Conservation (phyloP, 208 protist genomes). For the Acanthamoeba castellanii region DNA sequence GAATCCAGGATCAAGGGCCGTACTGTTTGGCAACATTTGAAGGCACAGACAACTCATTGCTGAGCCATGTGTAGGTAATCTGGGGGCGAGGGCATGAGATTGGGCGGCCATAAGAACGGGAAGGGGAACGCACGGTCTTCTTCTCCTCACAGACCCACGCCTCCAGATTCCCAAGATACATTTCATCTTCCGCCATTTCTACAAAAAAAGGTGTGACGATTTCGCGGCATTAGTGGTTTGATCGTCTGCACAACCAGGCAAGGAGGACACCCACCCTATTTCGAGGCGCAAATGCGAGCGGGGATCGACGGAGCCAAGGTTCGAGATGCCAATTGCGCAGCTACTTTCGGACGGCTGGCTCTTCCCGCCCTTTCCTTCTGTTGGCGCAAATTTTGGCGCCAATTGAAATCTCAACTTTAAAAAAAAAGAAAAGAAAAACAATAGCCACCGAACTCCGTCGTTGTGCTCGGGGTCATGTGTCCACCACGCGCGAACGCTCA, state of each 20-base stretch:
- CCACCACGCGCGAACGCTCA: no score
- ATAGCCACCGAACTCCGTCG: no score
- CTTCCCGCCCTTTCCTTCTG: not conserved
- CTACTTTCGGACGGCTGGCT: no score
- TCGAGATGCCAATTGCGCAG: no score
- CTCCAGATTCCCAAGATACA: slow-evolving; percentile 67
- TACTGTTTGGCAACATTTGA: slow-evolving; percentile 74
- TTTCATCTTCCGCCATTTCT: slow-evolving; percentile 77
- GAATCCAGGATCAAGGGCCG: not conserved
- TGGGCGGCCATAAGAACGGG: not conserved
- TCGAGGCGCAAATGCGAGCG: no score
- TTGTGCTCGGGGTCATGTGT: no score
- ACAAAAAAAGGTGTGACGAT: not conserved
- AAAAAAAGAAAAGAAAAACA: not conserved
- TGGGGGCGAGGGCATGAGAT: not conserved
- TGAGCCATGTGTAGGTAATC: slow-evolving; percentile 75
- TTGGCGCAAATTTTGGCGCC: not conserved
- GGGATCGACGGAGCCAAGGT: no score
- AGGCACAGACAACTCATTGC: slow-evolving; percentile 55
- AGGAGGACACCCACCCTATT: not conserved
- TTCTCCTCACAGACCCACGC: slow-evolving; percentile 72
- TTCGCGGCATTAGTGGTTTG: not conserved
- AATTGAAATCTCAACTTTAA: not conserved
- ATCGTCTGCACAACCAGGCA: not conserved
- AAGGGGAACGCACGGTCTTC: slow-evolving; percentile 7